Conservation (phyloP, 768 basidiomycete genomes). For the Phaffia tasmanica region DNA sequence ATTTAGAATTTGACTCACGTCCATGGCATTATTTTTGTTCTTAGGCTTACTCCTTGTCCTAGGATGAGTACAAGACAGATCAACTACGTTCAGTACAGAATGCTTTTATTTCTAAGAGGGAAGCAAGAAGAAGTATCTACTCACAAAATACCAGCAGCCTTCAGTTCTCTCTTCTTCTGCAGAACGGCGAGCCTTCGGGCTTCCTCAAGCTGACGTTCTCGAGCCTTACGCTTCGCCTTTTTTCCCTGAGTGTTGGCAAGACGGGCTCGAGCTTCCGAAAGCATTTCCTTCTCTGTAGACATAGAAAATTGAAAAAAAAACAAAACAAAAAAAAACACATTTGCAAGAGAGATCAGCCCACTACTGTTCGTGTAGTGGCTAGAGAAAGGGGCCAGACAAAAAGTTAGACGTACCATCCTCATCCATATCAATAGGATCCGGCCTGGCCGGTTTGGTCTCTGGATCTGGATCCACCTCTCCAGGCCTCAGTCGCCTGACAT, state of each 20-base stretch:
- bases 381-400: neutral
- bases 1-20: constrained; percentile 47
- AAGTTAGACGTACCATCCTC: constrained; percentile 63
- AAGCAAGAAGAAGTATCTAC: neutral
- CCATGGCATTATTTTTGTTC: constrained; percentile 76
- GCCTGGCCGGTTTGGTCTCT: constrained; percentile 93
- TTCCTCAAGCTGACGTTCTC: constrained; percentile 93
- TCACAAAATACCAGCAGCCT: constrained; percentile 96
- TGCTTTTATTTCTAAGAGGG: too few species aligned
- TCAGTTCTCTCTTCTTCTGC: constrained; percentile 95
- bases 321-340: neutral
- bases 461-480: constrained; percentile 99
- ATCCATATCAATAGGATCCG: constrained; percentile 99
- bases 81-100: too few species aligned
- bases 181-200: constrained; percentile 84
- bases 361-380: neutral
- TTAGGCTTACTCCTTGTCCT: constrained; percentile 55
- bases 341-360: neutral
- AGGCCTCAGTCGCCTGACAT: constrained; percentile 73
- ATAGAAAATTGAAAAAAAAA: neutral
- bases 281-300: constrained; percentile 87
- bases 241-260: constrained; percentile 98
- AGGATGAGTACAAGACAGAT: neutral
- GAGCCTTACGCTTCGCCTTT: constrained; percentile 96
- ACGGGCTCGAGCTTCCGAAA: constrained; percentile 95